phyloP scores from a whole-genome alignment of 2,329 filamentous ascomycete genomes.

The Lachnellula cervina region DNA sequence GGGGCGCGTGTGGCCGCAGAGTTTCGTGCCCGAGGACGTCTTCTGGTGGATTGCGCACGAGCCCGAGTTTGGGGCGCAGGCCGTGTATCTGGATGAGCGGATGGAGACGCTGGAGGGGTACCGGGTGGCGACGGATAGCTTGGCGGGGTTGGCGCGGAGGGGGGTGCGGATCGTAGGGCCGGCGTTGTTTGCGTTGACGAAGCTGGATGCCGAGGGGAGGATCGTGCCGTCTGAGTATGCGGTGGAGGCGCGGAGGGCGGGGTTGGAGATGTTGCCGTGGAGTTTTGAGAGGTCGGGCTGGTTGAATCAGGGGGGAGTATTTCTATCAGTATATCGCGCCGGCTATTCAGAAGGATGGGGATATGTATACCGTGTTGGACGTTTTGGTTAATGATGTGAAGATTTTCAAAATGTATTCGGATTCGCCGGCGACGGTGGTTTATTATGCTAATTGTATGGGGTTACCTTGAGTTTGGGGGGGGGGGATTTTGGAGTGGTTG shows the following conservation, averaged over 20 bases:
- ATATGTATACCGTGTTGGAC: too few relatives aligned
- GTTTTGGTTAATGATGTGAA: too few relatives aligned
- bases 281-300: slow-evolving; percentile 17
- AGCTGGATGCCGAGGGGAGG: slow-evolving; percentile 9
- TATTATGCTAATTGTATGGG: too few relatives aligned
- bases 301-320: too few relatives aligned
- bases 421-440: too few relatives aligned
- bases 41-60: slow-evolving; percentile 20
- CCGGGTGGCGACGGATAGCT: slow-evolving; percentile 3
- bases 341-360: too few relatives aligned
- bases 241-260: slow-evolving; percentile 7
- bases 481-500: too few relatives aligned
- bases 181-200: slow-evolving; percentile 14
- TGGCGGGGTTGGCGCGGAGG: slow-evolving; percentile 6
- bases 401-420: too few relatives aligned
- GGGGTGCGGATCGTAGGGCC: slow-evolving; percentile 19
- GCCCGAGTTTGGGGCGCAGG: slow-evolving; percentile 17
- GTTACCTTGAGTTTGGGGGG: too few relatives aligned
- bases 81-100: slow-evolving; percentile 19
- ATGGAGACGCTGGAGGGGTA: slow-evolving; percentile 9
- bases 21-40: slow-evolving; percentile 15
- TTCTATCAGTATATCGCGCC: too few relatives aligned
- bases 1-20: slow-evolving; percentile 16
- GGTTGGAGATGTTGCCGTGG: slow-evolving; percentile 19
- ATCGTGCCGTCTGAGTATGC: slow-evolving; percentile 18